Evolutionary conservation across 2,329 filamentous ascomycete species (phyloP), one percentile per base, ranked within the genome.

Genomic region (Paecilomyces sp.): DNA sequence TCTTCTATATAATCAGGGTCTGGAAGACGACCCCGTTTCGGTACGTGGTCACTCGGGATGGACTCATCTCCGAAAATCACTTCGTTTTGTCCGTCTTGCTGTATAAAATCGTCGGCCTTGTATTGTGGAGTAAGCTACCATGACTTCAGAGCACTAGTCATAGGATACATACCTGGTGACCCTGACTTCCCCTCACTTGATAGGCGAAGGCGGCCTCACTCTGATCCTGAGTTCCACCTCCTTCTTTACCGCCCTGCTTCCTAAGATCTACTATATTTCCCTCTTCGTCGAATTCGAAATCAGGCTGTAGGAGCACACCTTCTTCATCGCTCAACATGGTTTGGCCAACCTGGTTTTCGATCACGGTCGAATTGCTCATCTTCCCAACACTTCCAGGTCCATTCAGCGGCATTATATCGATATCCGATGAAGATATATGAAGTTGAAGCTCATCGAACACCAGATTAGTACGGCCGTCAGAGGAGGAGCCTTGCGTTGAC

Each of bases 201-300:
- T 67, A 72, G 66, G 74, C 78, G 1, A 73, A 74, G 15, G 66
- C 74, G 53, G 71, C 68, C 57, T 75, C 75, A 63, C 67, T 72
- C 33, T 64, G 65, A 9, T 65, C 56, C 33, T 63, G 63, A 61
- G 58, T 55, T 34, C 41, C 55, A 58, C 31, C 13, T 31, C 54
- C 51, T 64, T 50, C 66, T 68, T 41, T 59, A 61, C 24, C 58
- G 55, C 54, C 63, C 51, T 31, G 60, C 18, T 51, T 59, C 28
- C 65, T 65, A 53, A 83, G 68, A 56, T 85, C 82, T 31, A 83
- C 69, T 4, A 88, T 72, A 63, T 84, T 82, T 7, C 85, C 86
- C 61, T 88, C 80, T 13, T 80, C 83, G 63, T 87, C 85, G 63
- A 88, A 82, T 41, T 79, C 81, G 64, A 89, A 86, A 57, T 82